Evolutionary conservation across 495 filamentous ascomycete species (phyloP), one percentile per base, ranked within the genome.

Genomic region (Aspergillus haitiensis): DNA sequence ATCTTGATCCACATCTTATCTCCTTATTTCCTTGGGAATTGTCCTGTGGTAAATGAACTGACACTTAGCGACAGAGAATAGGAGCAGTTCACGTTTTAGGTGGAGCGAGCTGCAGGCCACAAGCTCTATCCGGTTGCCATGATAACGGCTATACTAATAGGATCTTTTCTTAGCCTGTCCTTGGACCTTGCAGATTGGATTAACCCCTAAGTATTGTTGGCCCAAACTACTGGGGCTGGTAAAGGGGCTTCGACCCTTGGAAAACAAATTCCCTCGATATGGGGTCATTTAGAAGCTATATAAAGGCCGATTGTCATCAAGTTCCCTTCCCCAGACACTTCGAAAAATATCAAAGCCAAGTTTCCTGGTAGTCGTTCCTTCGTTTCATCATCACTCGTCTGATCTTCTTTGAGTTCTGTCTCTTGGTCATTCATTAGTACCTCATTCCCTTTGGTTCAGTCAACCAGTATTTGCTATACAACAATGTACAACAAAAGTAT

Each of bases 401-500:
- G 21, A 27, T 27, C 21, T 27, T 27, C 21, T 27, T 27, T 27
- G 21, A 27, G 21, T 27, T 27, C 21, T 27, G 21, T 53, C 53
- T 52, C 52, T 58, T 56, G 27, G 36, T 21, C 47, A 62, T 64
- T 66, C 61, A 57, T 66, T 47, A n/a, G 7, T 15, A 32, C 33
- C 36, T 10, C 6, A 13, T 21, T 35, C 3, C 18, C n/a, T 44
- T 52, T 36, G 11, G n/a, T 52, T 15, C 36, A 51, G 44, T 56
- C 55, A 53, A 40, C 49, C 45, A 62, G 49, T 63, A 34, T 60
- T 31, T 34, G 55, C 55, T 67, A 21, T 34, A 47, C 5, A 21
- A 68, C 49, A 62, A 77, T 75, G 74, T 65, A 68, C 59, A 64
- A 59, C 54, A 74, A 75, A 59, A 70, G 51, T 44, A 47, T 71